Evolutionary conservation across 805 yeast species (phyloP).

Genomic region (fission yeast (Schizosaccharomyces pombe)): ASM294v3 CU329670.1:2166001-2166500

Average conservation of each 20-base stretch:
- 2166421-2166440: no score
- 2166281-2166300: not conserved
- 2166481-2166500: no score
- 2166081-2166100: conserved; percentile 49
- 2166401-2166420: no score
- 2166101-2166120: not conserved
- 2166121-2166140: not conserved
- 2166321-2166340: no score
- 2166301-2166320: no score
- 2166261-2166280: not conserved
- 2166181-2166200: not conserved
- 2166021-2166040: conserved; percentile 21
- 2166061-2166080: conserved; percentile 77
- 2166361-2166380: no score
- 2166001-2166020: conserved; percentile 19
- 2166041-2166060: conserved; percentile 59
- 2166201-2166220: not conserved
- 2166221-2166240: not conserved
- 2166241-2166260: not conserved
- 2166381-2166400: no score
- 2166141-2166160: not conserved
- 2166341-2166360: no score
- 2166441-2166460: no score
- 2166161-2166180: not conserved
- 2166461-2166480: no score